A percentile compares a stretch with the other conserved stretches of the same genome.
Conservation (phyloP, 192 early-diverging fungal genomes). For the Entomortierella parvispora region DNA sequence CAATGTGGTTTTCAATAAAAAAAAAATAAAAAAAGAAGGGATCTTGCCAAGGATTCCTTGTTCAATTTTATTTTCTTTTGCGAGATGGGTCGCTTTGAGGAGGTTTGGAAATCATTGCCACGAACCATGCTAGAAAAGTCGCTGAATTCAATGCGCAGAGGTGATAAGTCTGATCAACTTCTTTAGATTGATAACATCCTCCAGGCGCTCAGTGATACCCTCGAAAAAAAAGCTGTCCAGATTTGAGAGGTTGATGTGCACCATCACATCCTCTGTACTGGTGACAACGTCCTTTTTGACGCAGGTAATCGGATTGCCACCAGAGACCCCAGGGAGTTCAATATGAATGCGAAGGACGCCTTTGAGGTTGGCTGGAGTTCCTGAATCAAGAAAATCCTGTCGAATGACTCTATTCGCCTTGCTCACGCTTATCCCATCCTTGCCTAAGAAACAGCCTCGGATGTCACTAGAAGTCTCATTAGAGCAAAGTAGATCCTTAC, state of each 20-base stretch:
- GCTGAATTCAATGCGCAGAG: neutral
- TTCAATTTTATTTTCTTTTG: no score
- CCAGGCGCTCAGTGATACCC: neutral
- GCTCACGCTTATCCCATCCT: slow-evolving; percentile 6
- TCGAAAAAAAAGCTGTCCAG: slow-evolving; percentile 26
- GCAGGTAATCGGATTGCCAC: neutral
- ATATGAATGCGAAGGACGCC: slow-evolving; percentile 24
- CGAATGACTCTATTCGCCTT: neutral
- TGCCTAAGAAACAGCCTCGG: slow-evolving; percentile 12
- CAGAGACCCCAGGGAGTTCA: neutral
- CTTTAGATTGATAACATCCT: slow-evolving; percentile 1
- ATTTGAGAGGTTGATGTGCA: slow-evolving; percentile 15
- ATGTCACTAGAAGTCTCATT: slow-evolving; percentile 35
- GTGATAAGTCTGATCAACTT: neutral
- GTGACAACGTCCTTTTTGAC: neutral
- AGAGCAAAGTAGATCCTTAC: neutral
- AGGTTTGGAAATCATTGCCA: no score
- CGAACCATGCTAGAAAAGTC: no score
- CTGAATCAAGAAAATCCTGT: neutral
- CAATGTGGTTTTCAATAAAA: no score
- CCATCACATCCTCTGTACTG: slow-evolving; percentile 19
- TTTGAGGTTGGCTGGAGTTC: neutral
- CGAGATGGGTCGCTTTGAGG: no score
- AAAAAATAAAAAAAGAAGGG: no score
- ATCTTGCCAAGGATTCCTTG: no score